Evolutionary conservation across 2,329 filamentous ascomycete genomes (phyloP).

Genomic region (Alternaria sp.): DNA sequence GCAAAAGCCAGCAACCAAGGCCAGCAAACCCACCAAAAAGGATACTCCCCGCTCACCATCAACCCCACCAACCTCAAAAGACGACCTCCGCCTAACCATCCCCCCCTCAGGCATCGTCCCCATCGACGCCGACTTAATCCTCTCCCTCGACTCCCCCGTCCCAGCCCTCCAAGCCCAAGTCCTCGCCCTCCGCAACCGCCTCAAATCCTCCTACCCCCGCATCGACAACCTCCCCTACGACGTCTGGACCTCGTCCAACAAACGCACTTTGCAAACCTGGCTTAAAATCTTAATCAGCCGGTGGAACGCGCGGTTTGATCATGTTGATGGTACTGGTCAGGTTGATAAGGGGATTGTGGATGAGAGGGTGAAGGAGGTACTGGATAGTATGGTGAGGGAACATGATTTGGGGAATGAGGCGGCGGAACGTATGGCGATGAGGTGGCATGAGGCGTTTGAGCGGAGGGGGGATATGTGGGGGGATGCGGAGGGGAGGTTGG

Average conservation of each 20-base stretch:
- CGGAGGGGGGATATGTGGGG: conserved; percentile 2
- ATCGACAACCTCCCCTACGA: conserved; percentile 36
- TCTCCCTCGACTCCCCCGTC: conserved; percentile 21
- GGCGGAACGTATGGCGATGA: conserved; percentile 31
- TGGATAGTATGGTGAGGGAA: conserved; percentile 32
- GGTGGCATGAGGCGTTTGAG: conserved; percentile 27
- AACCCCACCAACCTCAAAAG: not conserved
- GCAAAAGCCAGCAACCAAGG: not conserved
- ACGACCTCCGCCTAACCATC: conserved; percentile 18
- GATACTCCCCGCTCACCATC: accelerated
- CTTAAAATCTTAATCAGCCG: conserved; percentile 32
- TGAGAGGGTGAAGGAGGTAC: conserved; percentile 16
- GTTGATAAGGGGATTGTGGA: conserved; percentile 3
- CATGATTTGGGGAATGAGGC: conserved; percentile 32
- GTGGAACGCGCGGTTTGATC: conserved; percentile 31
- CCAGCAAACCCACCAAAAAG: not conserved
- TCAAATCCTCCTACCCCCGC: conserved; percentile 30
- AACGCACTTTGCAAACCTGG: conserved; percentile 32
- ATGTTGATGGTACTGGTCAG: conserved; percentile 1
- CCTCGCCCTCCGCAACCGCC: conserved; percentile 22
- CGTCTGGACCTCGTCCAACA: conserved; percentile 28
- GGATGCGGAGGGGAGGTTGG: conserved; percentile 12
- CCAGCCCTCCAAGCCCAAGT: conserved; percentile 29
- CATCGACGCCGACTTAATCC: conserved; percentile 28
- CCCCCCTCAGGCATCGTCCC: conserved; percentile 9